A percentile compares a stretch with the other conserved stretches of the same genome.
Evolutionary conservation across 441 rosid species (phyloP).

Genomic region (Adansonia rubrostipa): DNA sequence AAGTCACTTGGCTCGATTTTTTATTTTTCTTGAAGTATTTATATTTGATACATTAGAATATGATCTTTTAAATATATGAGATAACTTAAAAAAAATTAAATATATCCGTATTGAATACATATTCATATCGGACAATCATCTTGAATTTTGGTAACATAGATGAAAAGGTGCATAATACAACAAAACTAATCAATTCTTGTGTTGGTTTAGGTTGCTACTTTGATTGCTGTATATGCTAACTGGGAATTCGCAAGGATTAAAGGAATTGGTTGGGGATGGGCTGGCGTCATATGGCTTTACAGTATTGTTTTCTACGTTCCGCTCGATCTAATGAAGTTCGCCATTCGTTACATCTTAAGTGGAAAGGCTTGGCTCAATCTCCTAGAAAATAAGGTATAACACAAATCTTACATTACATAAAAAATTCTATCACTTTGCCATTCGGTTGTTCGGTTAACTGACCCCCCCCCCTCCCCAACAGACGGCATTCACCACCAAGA

Average conservation of each 20-base stretch:
- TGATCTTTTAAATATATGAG: too few relatives aligned
- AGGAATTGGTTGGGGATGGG: slow-evolving; percentile 96
- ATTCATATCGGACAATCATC: too few relatives aligned
- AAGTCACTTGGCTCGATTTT: too few relatives aligned
- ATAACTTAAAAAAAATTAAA: too few relatives aligned
- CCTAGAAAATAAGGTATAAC: slow-evolving; percentile 75
- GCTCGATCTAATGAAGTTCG: slow-evolving; percentile 77
- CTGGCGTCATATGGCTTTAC: slow-evolving; percentile 82
- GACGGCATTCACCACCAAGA: slow-evolving; percentile 96
- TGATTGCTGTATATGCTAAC: slow-evolving; percentile 65
- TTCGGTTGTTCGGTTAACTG: background rate
- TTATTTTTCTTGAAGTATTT: too few relatives aligned
- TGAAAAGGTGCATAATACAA: background rate
- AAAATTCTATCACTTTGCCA: background rate
- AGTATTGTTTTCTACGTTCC: slow-evolving; percentile 81
- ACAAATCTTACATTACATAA: background rate
- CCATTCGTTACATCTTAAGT: slow-evolving; percentile 70
- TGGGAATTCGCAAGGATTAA: slow-evolving; percentile 80
- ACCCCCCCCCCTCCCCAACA: slow-evolving; percentile 24
- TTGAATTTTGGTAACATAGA: too few relatives aligned
- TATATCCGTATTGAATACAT: too few relatives aligned
- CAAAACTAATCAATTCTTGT: background rate
- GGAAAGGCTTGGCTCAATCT: slow-evolving; percentile 88
- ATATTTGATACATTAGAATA: too few relatives aligned
- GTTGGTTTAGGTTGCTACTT: slow-evolving; percentile 64